A percentile compares a stretch with the other conserved stretches of the same genome.
Evolutionary conservation across 2,329 filamentous ascomycete genomes (phyloP).

Genomic region (Aspergillus candidus): DNA sequence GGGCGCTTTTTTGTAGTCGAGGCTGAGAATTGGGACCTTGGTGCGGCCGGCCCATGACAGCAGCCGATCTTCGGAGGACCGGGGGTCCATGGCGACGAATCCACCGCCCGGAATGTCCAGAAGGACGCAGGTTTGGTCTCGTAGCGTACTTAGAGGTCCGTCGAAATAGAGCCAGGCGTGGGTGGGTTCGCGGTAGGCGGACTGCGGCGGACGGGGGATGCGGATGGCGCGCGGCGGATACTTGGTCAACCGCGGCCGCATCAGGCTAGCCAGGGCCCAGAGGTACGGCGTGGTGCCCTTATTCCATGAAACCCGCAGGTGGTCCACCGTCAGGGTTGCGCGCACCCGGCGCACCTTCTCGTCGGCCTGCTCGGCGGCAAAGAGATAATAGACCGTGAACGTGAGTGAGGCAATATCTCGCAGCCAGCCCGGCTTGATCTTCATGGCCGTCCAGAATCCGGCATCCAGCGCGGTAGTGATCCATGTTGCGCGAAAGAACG

Average conservation of each 20-base stretch:
- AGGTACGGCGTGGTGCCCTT: slow-evolving; percentile 88
- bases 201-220: slow-evolving; percentile 72
- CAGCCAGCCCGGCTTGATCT: slow-evolving; percentile 71
- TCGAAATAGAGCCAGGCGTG: slow-evolving; percentile 92
- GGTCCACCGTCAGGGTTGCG: slow-evolving; percentile 79
- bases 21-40: slow-evolving; percentile 78
- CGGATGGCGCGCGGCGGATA: slow-evolving; percentile 77
- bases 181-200: slow-evolving; percentile 76
- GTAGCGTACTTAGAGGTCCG: slow-evolving; percentile 71
- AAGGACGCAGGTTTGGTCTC: slow-evolving; percentile 69
- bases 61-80: slow-evolving; percentile 88
- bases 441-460: slow-evolving; percentile 98
- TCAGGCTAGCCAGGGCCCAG: slow-evolving; percentile 60
- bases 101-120: slow-evolving; percentile 90
- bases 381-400: slow-evolving; percentile 84
- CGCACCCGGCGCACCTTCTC: slow-evolving; percentile 93
- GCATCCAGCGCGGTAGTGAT: slow-evolving; percentile 89
- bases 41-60: slow-evolving; percentile 87
- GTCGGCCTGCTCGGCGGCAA: slow-evolving; percentile 88
- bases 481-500: slow-evolving; percentile 96
- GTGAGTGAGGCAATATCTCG: slow-evolving; percentile 75
- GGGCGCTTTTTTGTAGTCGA: slow-evolving; percentile 86
- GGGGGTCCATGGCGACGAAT: slow-evolving; percentile 94
- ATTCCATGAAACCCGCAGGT: slow-evolving; percentile 90
- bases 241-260: slow-evolving; percentile 71